Percentiles rank a stretch among this genome's conserved stretches.
phyloP scores from a whole-genome alignment of 2,329 filamentous ascomycete genomes.

The Orbilia javanica region DNA sequence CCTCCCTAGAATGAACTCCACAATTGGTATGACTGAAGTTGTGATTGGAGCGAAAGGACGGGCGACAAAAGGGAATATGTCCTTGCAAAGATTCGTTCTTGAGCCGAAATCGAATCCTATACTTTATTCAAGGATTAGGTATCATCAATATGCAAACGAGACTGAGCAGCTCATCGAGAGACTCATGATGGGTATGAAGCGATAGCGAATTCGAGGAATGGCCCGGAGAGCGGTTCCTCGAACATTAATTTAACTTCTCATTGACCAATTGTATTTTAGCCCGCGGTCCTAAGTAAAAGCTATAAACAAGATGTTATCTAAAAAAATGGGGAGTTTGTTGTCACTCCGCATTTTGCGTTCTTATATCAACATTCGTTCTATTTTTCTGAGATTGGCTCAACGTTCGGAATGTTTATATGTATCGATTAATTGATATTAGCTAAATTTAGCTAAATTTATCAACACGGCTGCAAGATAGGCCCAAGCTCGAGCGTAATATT shows the following conservation, averaged over 20 bases:
- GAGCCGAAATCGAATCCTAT: slow-evolving; percentile 4
- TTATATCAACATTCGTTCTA: no score
- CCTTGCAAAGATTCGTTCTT: slow-evolving; percentile 27
- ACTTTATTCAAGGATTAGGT: background rate
- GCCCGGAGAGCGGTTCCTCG: no score
- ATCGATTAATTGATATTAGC: no score
- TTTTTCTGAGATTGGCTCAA: no score
- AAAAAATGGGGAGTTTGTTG: no score
- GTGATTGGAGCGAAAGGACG: slow-evolving; percentile 33
- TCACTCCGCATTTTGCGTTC: no score
- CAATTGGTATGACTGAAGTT: slow-evolving; percentile 32
- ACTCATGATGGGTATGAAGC: slow-evolving; percentile 1
- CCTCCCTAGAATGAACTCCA: background rate
- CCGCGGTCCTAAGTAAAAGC: no score
- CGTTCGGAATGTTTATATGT: no score
- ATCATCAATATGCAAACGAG: slow-evolving; percentile 39
- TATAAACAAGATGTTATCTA: background rate
- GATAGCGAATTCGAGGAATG: background rate
- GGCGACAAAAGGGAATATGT: slow-evolving; percentile 31
- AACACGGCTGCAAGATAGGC: no score
- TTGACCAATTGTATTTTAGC: background rate
- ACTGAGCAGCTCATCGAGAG: slow-evolving; percentile 15
- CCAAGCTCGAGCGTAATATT: no score
- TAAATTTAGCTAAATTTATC: no score
- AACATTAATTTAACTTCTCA: background rate